Evolutionary conservation across 352 stramenopile species (phyloP), one percentile per base, ranked within the genome.

Genomic region (Aphanomyces cochlioides): DNA sequence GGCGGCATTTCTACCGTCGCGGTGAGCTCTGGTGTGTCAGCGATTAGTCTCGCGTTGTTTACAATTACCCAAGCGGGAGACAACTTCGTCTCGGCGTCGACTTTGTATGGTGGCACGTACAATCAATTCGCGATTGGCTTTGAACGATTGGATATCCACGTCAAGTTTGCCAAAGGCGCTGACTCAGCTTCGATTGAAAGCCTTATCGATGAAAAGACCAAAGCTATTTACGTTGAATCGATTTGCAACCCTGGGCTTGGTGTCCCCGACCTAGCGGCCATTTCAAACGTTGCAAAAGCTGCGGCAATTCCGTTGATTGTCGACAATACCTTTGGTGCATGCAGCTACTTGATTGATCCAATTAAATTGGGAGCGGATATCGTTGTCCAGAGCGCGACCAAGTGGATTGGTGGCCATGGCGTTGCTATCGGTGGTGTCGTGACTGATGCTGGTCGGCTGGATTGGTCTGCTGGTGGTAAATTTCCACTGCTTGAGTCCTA

Each of bases 361-460:
- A 80, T 98, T 15, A 83, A 90, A 56, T 81, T 97, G 19, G 95
- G 95, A 47, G 90, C 87, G 39, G 92, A 98, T 76, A 81, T 98
- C 28, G 92, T 96, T 40, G 84, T 98, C 61, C 93, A 98, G 80
- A 97, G 85, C 70, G 84, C 97, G 72, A 98, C 95, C 77, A 98
- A 98, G 85, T 98, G 97, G 82, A 98, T 98, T 74, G 96, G 97
- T 75, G 93, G 93, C 66, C 93, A 98, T 80, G 97, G 95, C 73
- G 93, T 97, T 67, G 92, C 95, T 6, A 90, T 98, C 53, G 92
- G 94, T 66, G 95, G 95, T 53, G 90, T 96, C 19, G 88, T 98
- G 37, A 80, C 97, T 39, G 75, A 74, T 6, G 78, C 77, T 41
- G 88, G 80, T 68, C 92, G 85, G 75, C 95, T 98, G 74, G 85